Evolutionary conservation across 1,284 basidiomycete species (phyloP).

Genomic region (Leccinum subrobustum): DNA sequence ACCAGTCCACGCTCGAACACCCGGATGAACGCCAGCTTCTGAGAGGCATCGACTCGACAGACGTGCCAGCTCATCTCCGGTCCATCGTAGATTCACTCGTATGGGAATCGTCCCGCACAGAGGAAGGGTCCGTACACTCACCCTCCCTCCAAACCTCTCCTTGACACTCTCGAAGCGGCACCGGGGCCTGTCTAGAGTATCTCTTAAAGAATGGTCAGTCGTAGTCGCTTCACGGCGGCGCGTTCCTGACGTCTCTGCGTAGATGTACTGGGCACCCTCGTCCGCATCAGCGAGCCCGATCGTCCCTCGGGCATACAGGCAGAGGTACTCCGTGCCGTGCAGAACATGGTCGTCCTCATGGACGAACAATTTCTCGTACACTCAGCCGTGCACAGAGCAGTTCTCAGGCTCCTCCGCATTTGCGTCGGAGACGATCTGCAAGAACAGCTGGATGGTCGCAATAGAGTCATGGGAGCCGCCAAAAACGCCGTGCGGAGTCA

Average conservation of each 20-base stretch:
- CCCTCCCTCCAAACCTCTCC: constrained; percentile 2
- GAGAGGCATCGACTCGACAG: constrained; percentile 79
- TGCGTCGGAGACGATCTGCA: constrained; percentile 91
- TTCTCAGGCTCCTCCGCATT: constrained; percentile 81
- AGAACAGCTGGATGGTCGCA: constrained; percentile 76
- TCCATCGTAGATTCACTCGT: constrained; percentile 89
- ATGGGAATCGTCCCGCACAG: constrained; percentile 78
- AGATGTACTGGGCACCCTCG: constrained; percentile 86
- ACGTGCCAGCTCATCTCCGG: constrained; percentile 75
- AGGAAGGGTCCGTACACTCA: constrained; percentile 70
- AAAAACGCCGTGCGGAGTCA: constrained; percentile 62
- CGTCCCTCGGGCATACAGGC: constrained; percentile 84
- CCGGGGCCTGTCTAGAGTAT: constrained; percentile 88
- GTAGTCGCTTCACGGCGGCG: neutral
- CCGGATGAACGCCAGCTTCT: constrained; percentile 83
- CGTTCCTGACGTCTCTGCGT: constrained; percentile 8
- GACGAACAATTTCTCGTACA: constrained; percentile 92
- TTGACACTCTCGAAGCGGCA: constrained; percentile 51
- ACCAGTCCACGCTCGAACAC: constrained; percentile 69
- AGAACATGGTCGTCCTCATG: constrained; percentile 85
- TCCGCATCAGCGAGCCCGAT: constrained; percentile 80
- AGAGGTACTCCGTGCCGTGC: constrained; percentile 79
- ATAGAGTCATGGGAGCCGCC: constrained; percentile 79
- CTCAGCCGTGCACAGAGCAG: constrained; percentile 85
- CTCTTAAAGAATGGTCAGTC: constrained; percentile 80